These are phyloP conservation scores for Solanum virginianum DNA, from an alignment of 257 asterid species.

Conservation along the genomic window DNA sequence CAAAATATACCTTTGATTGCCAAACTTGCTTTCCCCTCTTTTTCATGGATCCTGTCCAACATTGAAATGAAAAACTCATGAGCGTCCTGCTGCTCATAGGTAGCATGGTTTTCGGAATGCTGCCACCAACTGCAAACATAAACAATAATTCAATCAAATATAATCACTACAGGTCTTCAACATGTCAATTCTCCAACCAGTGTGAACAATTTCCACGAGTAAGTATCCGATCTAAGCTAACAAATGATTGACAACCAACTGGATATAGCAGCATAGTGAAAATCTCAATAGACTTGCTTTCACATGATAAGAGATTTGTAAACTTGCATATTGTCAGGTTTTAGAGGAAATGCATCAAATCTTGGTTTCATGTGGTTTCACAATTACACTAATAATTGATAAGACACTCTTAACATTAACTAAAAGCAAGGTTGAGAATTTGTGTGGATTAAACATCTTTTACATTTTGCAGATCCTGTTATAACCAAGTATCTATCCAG, in stretches of 20 bases:
- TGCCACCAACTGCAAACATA: slow-evolving; percentile 81
- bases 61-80: slow-evolving; percentile 93
- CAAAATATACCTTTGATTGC: slow-evolving; percentile 32
- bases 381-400: not conserved
- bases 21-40: slow-evolving; percentile 51
- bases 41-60: slow-evolving; percentile 87
- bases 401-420: not conserved
- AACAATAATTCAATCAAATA: not conserved
- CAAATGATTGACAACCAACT: not conserved
- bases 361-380: not conserved
- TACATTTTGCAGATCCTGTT: not conserved
- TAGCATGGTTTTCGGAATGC: slow-evolving; percentile 90
- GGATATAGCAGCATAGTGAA: not conserved
- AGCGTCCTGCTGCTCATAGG: slow-evolving; percentile 94
- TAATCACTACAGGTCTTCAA: not conserved
- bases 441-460: not conserved
- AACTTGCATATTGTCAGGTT: not conserved
- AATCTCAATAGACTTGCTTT: not conserved
- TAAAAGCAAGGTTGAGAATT: not conserved
- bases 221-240: not conserved
- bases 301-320: not conserved
- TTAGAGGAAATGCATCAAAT: not conserved
- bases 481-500: not conserved
- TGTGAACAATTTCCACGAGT: not conserved
- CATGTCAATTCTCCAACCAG: not conserved